Conservation (phyloP, 345 rosid species). For the Heritiera littoralis region DNA sequence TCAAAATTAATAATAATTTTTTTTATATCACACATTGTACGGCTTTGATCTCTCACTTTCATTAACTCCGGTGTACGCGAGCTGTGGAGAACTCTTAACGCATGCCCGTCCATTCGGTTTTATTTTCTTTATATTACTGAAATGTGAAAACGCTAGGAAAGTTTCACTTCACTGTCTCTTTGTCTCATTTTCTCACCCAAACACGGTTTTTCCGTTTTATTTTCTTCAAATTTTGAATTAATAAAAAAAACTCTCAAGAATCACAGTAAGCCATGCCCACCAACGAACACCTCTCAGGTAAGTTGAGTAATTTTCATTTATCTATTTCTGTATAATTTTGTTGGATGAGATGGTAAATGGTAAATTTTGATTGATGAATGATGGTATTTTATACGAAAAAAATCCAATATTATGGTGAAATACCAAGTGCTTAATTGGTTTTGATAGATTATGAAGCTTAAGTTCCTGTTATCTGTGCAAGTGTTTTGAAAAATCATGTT, state of each 20-base stretch:
- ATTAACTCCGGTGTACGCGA: background rate
- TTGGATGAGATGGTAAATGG: background rate
- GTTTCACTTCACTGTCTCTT: background rate
- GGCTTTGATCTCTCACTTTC: background rate
- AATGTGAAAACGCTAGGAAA: background rate
- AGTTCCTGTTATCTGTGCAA: background rate
- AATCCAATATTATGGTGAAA: background rate
- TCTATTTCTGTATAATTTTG: background rate
- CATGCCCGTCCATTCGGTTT: background rate
- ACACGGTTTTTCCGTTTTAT: background rate
- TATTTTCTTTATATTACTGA: background rate
- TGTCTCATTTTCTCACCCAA: background rate
- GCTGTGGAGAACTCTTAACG: background rate
- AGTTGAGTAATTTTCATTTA: background rate
- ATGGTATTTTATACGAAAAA: background rate
- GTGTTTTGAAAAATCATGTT: background rate
- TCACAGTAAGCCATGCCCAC: conserved; percentile 12
- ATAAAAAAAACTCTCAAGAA: background rate
- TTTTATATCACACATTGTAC: too few relatives aligned
- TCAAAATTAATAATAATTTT: too few relatives aligned
- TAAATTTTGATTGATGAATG: background rate
- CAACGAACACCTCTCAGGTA: conserved; percentile 12
- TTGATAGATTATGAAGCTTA: conserved; percentile 2
- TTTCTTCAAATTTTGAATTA: background rate
- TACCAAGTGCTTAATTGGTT: background rate